Conservation (phyloP, 805 yeast species). For the Yamadazyma phyllophila region DNA sequence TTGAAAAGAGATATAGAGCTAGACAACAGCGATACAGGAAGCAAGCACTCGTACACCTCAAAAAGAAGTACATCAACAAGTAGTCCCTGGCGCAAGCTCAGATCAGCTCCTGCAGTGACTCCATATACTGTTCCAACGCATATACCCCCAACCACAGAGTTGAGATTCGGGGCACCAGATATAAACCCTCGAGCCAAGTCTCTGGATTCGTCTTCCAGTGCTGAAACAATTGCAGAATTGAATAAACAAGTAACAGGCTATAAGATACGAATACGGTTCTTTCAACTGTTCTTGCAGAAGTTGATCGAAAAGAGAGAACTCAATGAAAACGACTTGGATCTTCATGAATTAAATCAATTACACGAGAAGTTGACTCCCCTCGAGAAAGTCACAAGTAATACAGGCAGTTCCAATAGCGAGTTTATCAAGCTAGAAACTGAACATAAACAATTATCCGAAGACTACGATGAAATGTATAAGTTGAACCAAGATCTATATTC, state of each 20-base stretch:
- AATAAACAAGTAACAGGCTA: slow-evolving; percentile 36
- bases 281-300: slow-evolving; percentile 39
- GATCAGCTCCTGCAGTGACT: slow-evolving; percentile 15
- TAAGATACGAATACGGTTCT: slow-evolving; percentile 36
- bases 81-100: slow-evolving; percentile 25
- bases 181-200: neutral
- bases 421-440: slow-evolving; percentile 19
- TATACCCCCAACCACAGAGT: slow-evolving; percentile 9
- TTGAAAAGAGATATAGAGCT: slow-evolving; percentile 21
- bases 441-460: slow-evolving; percentile 19
- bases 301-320: slow-evolving; percentile 24
- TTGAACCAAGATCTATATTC: slow-evolving; percentile 39
- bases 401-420: slow-evolving; percentile 10
- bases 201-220: slow-evolving; percentile 18
- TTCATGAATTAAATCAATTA: slow-evolving; percentile 11
- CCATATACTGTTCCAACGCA: slow-evolving; percentile 1
- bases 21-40: slow-evolving; percentile 11
- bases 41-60: slow-evolving; percentile 7
- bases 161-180: neutral
- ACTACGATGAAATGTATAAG: slow-evolving; percentile 33
- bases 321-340: slow-evolving; percentile 7
- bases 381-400: neutral
- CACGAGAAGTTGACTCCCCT: slow-evolving; percentile 3
- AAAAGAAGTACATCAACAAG: slow-evolving; percentile 9
- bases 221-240: slow-evolving; percentile 26